Evolutionary conservation across 345 rosid genomes (phyloP).

Genomic region (Moricandia moricandioides): DNA sequence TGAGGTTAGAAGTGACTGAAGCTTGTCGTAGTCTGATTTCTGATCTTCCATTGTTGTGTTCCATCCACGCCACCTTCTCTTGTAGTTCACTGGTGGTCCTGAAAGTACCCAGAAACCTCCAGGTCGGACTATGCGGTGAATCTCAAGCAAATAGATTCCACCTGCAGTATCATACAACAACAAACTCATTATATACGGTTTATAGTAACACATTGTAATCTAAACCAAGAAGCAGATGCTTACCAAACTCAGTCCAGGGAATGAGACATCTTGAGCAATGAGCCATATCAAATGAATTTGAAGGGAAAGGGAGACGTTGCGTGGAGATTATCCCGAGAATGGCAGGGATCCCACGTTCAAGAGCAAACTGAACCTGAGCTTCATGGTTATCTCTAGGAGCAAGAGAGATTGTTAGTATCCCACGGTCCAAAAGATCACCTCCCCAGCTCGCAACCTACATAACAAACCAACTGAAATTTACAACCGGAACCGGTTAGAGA

Average conservation of each 20-base stretch:
- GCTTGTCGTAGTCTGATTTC: conserved; percentile 77
- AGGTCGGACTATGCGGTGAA: conserved; percentile 91
- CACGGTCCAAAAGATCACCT: conserved; percentile 91
- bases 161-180: conserved; percentile 45
- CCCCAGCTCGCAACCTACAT: conserved; percentile 99
- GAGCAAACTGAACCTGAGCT: conserved; percentile 97
- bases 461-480: not conserved
- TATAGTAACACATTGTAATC: not conserved
- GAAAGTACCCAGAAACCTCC: conserved; percentile 99
- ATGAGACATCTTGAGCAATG: conserved; percentile 99
- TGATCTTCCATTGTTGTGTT: conserved; percentile 92
- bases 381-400: conserved; percentile 99
- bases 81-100: conserved; percentile 94
- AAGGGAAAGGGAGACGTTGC: conserved; percentile 94
- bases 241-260: conserved; percentile 99
- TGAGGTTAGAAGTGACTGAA: conserved; percentile 68
- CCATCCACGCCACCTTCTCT: conserved; percentile 90
- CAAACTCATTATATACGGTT: not conserved
- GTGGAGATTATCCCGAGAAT: conserved; percentile 93
- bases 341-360: conserved; percentile 99
- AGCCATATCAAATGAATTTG: conserved; percentile 94
- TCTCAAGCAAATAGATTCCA: conserved; percentile 88
- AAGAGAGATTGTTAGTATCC: conserved; percentile 82
- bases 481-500: not conserved
- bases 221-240: conserved; percentile 7